Percentiles rank a stretch among this genome's conserved stretches.
Conservation (phyloP, 1,284 basidiomycete genomes). For the Microstroma glucosiphilum region DNA sequence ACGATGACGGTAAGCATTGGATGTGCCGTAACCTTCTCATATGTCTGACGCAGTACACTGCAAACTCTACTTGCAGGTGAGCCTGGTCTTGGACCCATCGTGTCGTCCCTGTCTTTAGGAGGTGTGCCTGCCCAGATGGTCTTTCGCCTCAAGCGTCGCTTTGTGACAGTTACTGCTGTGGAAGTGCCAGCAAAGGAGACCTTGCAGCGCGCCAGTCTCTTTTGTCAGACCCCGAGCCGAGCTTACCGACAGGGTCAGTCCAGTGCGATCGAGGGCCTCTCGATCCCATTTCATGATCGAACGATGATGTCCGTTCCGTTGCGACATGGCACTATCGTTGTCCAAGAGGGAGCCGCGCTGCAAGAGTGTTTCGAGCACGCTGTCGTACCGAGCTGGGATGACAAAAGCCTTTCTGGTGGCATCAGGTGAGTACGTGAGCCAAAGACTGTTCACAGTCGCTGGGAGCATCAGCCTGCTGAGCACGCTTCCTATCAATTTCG, state of each 20-base stretch:
- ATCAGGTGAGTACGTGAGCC: neutral
- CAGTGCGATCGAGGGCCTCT: neutral
- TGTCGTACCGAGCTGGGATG: constrained; percentile 1
- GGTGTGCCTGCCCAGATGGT: constrained; percentile 22
- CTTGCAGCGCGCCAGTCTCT: neutral
- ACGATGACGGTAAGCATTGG: constrained; percentile 24
- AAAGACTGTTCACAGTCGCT: neutral
- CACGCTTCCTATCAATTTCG: neutral
- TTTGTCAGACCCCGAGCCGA: neutral
- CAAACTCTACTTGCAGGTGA: constrained; percentile 8
- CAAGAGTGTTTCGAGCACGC: constrained; percentile 5
- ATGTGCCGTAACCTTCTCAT: no score
- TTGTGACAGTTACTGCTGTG: neutral
- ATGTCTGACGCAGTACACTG: no score
- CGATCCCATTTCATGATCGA: neutral
- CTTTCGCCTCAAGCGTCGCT: constrained; percentile 24
- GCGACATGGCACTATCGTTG: neutral
- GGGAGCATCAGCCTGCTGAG: neutral
- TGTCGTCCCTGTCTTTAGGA: constrained; percentile 28
- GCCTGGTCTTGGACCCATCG: constrained; percentile 27
- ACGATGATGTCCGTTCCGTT: neutral
- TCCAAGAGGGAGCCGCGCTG: constrained; percentile 2
- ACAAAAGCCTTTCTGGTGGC: neutral
- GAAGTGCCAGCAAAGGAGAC: neutral
- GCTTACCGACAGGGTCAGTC: neutral